Conservation (phyloP, 2,329 filamentous ascomycete genomes). For the Boeremia exigua region DNA sequence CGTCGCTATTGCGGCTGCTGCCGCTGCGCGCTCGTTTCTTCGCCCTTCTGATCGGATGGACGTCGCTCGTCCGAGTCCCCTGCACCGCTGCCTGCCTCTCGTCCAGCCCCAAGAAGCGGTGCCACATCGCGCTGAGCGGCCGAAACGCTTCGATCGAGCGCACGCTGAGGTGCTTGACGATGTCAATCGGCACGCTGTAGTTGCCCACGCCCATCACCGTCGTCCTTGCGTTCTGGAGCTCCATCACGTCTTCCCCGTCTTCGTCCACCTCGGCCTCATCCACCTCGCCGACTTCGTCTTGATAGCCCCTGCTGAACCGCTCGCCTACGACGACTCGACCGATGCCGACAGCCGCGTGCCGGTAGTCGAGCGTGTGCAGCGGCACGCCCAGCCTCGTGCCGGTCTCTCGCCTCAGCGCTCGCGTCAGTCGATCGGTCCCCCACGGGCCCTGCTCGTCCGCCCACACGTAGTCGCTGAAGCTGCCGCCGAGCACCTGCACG, state of each 20-base stretch:
- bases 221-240: too few species aligned
- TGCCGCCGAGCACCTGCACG: slow-evolving; percentile 15
- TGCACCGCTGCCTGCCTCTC: too few species aligned
- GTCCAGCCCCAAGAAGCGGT: too few species aligned
- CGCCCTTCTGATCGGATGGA: neutral
- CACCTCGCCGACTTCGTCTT: slow-evolving; percentile 20
- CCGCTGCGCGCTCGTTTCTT: neutral
- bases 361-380: slow-evolving; percentile 23
- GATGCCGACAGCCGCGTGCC: slow-evolving; percentile 22
- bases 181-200: slow-evolving; percentile 21
- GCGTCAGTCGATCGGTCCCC: slow-evolving; percentile 20
- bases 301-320: slow-evolving; percentile 18
- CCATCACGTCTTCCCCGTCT: neutral
- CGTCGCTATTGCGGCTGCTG: too few species aligned
- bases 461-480: too few species aligned
- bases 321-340: slow-evolving; percentile 19
- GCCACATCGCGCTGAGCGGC: neutral
- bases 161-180: slow-evolving; percentile 27
- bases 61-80: too few species aligned
- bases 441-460: slow-evolving; percentile 9
- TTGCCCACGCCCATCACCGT: too few species aligned
- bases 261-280: too few species aligned
- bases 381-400: slow-evolving; percentile 17
- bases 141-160: slow-evolving; percentile 20
- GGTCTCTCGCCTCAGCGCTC: slow-evolving; percentile 22